Evolutionary conservation across 176 grass and related monocot species (phyloP).

Genomic region (Areca catechu): DNA sequence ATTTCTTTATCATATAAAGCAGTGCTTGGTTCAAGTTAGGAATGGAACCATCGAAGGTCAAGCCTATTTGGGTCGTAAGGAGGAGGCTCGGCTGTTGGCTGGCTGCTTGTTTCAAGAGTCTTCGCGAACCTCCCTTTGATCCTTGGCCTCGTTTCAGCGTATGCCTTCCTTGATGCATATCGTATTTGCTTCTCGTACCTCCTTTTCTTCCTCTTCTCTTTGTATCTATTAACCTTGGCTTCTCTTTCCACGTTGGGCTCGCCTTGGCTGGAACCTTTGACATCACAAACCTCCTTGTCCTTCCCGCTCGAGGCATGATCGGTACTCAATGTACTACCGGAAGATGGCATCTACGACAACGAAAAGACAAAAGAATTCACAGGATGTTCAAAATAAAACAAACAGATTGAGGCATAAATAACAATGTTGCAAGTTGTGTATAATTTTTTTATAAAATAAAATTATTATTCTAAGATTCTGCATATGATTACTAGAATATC

Average conservation of each 20-base stretch:
- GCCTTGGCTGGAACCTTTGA: slow-evolving; percentile 5
- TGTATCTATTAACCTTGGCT: slow-evolving; percentile 56
- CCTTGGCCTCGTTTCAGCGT: slow-evolving; percentile 54
- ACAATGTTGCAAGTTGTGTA: no score
- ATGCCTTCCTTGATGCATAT: slow-evolving; percentile 49
- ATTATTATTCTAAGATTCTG: no score
- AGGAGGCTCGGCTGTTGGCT: not conserved
- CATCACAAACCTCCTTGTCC: slow-evolving; percentile 9
- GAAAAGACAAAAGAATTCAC: not conserved
- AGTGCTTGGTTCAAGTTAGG: not conserved
- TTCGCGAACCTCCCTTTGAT: slow-evolving; percentile 61
- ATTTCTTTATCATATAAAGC: no score
- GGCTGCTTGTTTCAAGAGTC: slow-evolving; percentile 23
- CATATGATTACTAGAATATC: no score
- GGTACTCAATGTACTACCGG: slow-evolving; percentile 40
- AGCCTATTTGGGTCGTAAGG: slow-evolving; percentile 36
- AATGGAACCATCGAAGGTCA: slow-evolving; percentile 23
- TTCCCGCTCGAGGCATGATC: slow-evolving; percentile 30
- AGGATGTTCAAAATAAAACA: no score
- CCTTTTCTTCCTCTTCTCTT: slow-evolving; percentile 58
- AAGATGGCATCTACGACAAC: slow-evolving; percentile 39
- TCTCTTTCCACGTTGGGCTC: slow-evolving; percentile 19
- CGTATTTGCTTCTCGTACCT: slow-evolving; percentile 54
- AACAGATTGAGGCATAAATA: no score
- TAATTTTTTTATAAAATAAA: no score